phyloP scores from a whole-genome alignment of 371 early-diverging fungal genomes.

The Syncephalastrum contaminatum region DNA sequence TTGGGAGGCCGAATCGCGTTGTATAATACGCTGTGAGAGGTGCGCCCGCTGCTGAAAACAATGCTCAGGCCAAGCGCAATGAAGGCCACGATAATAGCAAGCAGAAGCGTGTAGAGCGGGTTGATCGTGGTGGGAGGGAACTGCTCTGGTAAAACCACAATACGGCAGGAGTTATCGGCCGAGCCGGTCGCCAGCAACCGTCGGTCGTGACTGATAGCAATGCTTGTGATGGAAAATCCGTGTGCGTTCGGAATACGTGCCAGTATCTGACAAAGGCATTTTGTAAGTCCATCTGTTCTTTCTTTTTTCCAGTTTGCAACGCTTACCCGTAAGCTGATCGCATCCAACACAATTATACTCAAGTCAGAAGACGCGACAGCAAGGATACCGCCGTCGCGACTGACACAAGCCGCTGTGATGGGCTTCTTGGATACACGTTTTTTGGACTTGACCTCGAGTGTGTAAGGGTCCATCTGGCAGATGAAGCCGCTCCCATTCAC shows the following conservation, averaged over 20 bases:
- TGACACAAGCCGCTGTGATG: constrained; percentile 36
- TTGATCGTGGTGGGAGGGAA: constrained; percentile 43
- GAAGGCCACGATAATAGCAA: constrained; percentile 30
- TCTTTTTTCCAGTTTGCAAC: background rate
- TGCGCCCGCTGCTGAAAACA: too few species aligned
- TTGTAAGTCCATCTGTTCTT: background rate
- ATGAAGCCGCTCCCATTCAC: constrained; percentile 25
- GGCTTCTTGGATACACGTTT: constrained; percentile 32
- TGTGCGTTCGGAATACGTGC: constrained; percentile 58
- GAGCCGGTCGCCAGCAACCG: constrained; percentile 64
- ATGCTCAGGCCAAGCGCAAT: too few species aligned
- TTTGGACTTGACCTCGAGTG: constrained; percentile 25
- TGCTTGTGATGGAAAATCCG: constrained; percentile 61
- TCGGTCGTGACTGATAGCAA: constrained; percentile 62
- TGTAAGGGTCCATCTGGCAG: constrained; percentile 37
- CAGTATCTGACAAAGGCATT: constrained; percentile 20
- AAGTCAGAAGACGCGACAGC: constrained; percentile 62
- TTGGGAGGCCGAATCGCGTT: too few species aligned
- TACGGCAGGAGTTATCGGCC: constrained; percentile 63
- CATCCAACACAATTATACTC: constrained; percentile 52
- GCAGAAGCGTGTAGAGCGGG: constrained; percentile 34
- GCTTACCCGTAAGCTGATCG: constrained; percentile 49
- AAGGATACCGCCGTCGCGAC: constrained; percentile 56
- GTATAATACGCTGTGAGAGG: too few species aligned
- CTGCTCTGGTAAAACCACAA: constrained; percentile 55